Conservation (phyloP, 1,284 basidiomycete species). For the Naganishia cerealis region DNA sequence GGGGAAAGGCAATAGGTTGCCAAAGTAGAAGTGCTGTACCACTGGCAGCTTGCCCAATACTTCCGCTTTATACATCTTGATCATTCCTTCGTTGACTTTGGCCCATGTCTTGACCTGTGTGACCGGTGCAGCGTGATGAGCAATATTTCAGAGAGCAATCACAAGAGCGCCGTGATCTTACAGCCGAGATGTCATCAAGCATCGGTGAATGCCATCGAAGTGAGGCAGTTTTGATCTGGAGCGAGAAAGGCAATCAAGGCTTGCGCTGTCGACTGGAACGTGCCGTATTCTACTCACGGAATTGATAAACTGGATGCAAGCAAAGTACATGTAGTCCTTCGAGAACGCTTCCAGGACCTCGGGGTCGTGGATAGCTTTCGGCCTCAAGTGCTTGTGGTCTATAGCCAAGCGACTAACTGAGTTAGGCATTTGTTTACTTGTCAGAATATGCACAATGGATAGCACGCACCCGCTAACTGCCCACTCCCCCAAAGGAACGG, state of each 20-base stretch:
- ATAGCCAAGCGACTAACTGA: background rate
- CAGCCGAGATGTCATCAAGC: conserved; percentile 96
- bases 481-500: conserved; percentile 84
- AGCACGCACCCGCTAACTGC: conserved; percentile 67
- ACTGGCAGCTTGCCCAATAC: conserved; percentile 94
- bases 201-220: conserved; percentile 98
- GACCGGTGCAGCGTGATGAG: background rate
- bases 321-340: conserved; percentile 93
- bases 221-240: conserved; percentile 88
- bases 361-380: conserved; percentile 86
- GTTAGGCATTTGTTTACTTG: background rate
- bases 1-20: conserved; percentile 70
- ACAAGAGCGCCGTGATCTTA: conserved; percentile 49
- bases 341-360: conserved; percentile 93
- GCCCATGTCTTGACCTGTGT: conserved; percentile 86
- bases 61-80: conserved; percentile 96
- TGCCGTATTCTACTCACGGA: conserved; percentile 61
- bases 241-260: background rate
- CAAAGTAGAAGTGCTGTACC: conserved; percentile 89
- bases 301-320: conserved; percentile 95
- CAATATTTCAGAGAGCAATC: background rate
- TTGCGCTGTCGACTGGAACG: too few species aligned
- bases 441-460: background rate
- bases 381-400: conserved; percentile 86
- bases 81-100: conserved; percentile 96